phyloP scores from a whole-genome alignment of 179 eudicot genomes.

The Sideroxylon spinosum region DNA sequence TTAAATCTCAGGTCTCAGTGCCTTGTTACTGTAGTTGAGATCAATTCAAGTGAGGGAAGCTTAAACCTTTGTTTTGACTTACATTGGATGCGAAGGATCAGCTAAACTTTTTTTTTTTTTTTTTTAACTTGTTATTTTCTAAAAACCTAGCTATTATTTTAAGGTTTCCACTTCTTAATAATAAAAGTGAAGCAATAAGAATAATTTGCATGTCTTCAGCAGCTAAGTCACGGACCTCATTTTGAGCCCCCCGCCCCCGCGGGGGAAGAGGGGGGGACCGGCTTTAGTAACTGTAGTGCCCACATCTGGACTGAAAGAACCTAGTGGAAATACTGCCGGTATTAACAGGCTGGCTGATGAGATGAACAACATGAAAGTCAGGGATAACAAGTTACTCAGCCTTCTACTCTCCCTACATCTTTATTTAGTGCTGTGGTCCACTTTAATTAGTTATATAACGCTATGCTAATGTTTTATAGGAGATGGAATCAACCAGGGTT shows the following conservation, averaged over 20 bases:
- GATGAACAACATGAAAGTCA: constrained; percentile 55
- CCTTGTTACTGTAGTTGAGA: neutral
- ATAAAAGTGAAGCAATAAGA: neutral
- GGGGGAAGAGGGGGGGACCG: constrained; percentile 20
- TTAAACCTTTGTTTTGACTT: neutral
- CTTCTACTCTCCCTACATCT: neutral
- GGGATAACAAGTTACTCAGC: constrained; percentile 50
- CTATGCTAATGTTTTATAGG: constrained; percentile 25
- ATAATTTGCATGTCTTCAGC: neutral
- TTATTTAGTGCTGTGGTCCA: neutral
- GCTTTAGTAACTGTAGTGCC: constrained; percentile 46
- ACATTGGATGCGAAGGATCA: neutral
- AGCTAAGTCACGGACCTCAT: neutral
- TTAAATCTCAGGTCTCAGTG: neutral
- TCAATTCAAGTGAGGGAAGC: neutral
- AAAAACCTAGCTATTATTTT: neutral
- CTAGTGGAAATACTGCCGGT: constrained; percentile 25
- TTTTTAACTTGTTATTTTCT: neutral
- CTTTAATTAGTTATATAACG: neutral
- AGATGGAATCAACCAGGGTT: constrained; percentile 51
- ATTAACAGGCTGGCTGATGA: constrained; percentile 46
- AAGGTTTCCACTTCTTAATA: neutral
- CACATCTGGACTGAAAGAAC: constrained; percentile 41
- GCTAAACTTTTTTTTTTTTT: too few relatives aligned
- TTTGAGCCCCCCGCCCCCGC: too few relatives aligned